Evolutionary conservation across 768 basidiomycete species (phyloP).

Genomic region (Boletus tylopilopsis): DNA sequence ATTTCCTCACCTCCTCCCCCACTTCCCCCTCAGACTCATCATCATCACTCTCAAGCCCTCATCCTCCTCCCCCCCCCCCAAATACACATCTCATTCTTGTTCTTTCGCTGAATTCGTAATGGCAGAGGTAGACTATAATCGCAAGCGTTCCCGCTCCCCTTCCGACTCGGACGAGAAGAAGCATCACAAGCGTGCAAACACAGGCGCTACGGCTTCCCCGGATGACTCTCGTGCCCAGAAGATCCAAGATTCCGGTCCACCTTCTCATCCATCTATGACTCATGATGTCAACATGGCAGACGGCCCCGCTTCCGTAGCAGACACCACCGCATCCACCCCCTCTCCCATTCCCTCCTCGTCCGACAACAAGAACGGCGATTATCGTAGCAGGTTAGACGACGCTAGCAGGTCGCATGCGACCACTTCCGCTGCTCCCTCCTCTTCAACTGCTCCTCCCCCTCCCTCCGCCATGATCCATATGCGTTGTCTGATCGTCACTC

Average conservation of each 20-base stretch:
- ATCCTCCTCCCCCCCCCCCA: too few species aligned
- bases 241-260: slow-evolving; percentile 43
- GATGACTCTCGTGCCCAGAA: slow-evolving; percentile 55
- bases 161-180: slow-evolving; percentile 79
- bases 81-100: slow-evolving; percentile 35
- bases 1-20: slow-evolving; percentile 50
- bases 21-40: slow-evolving; percentile 49
- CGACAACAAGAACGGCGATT: slow-evolving; percentile 42
- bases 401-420: slow-evolving; percentile 41
- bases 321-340: slow-evolving; percentile 52
- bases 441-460: slow-evolving; percentile 42
- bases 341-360: slow-evolving; percentile 47
- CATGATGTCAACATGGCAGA: slow-evolving; percentile 69
- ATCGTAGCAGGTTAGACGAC: slow-evolving; percentile 33
- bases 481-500: slow-evolving; percentile 97
- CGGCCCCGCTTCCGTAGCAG: slow-evolving; percentile 33
- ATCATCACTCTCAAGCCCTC: slow-evolving; percentile 44
- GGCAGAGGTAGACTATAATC: slow-evolving; percentile 82
- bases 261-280: slow-evolving; percentile 35
- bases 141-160: slow-evolving; percentile 84
- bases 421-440: slow-evolving; percentile 48
- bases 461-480: slow-evolving; percentile 90
- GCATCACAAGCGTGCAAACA: slow-evolving; percentile 80
- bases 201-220: slow-evolving; percentile 59
- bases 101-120: slow-evolving; percentile 61